Base-by-base conservation (phyloP, 2,329 filamentous ascomycete species). In the Verticillium longisporum region DNA sequence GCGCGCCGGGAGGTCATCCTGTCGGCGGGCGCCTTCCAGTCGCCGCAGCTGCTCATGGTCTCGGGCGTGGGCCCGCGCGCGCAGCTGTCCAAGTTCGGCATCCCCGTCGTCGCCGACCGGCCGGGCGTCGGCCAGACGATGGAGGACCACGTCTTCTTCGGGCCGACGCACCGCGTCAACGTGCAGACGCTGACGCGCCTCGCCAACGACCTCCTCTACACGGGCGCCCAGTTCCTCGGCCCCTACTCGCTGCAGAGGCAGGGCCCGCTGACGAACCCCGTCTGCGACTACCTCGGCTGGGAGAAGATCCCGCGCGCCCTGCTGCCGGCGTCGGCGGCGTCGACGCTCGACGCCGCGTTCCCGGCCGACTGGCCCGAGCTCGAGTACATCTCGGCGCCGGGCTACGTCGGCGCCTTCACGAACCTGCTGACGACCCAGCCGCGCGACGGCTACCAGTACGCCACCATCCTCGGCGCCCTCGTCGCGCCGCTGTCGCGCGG, bases 91-190 rank as follows among this genome's bases (percentile, higher is more conserved):
- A 68, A 70, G 38, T 70, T 73, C 31, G 67, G 66, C 4, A 77
- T 79, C 61, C 71, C 75, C 0, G 75, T 85, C 14, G 62, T 85
- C 50, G 71, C 73, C 2, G 77, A 87, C 64, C 71, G 83, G 0
- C 83, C 86, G 4, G 90, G 90, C 6, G 99, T 99, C 73, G 87
- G 92, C 31, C 80, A 93, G 65, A 88, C 92, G 72, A 78, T 99
- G 15, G 87, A 96, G 63, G 87, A 83, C 3, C 57, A 61, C 62
- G 58, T 61, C 61, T 34, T 60, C 60, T 2, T 31, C 6, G 60
- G 62, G 3, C 60, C 60, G 15, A 60, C 62, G 15, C 61, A 56
- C 54, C 61, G 61, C 31, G 64, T 68, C n/a, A 66, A 65, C 18
- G 60, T 67, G 1, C 58, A 64, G 61, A 68, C 64, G 10, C 55